Conservation (phyloP, 257 asterid species). For the Schizonepeta tenuifolia region DNA sequence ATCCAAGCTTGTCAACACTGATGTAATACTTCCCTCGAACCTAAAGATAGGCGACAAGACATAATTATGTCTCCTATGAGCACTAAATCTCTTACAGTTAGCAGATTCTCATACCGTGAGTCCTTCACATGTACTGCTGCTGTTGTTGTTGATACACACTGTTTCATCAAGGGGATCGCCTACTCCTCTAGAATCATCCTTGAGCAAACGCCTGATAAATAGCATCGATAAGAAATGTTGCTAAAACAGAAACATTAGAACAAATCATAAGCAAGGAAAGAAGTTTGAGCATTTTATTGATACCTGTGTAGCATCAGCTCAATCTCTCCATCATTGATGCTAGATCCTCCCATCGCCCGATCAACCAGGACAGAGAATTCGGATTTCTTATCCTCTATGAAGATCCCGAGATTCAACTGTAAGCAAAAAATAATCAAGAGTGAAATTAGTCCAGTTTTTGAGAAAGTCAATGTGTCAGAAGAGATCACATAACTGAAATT, state of each 20-base stretch:
- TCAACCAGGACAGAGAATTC: constrained; percentile 86
- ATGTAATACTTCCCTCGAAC: constrained; percentile 77
- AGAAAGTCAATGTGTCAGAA: neutral
- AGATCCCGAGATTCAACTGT: constrained; percentile 82
- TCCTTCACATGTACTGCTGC: constrained; percentile 53
- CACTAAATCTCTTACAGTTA: neutral
- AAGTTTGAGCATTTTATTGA: constrained; percentile 7
- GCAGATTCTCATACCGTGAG: constrained; percentile 54
- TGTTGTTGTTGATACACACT: constrained; percentile 47
- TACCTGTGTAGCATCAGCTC: constrained; percentile 93
- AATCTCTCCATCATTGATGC: constrained; percentile 80
- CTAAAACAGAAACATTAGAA: constrained; percentile 9
- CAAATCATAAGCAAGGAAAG: constrained; percentile 11
- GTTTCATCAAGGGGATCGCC: constrained; percentile 69
- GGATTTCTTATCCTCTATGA: constrained; percentile 56
- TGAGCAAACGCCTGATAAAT: constrained; percentile 57
- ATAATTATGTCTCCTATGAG: neutral
- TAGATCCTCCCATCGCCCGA: constrained; percentile 87
- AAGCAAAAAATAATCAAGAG: constrained; percentile 21
- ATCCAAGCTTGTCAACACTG: constrained; percentile 54
- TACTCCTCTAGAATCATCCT: constrained; percentile 71
- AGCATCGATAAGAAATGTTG: constrained; percentile 6
- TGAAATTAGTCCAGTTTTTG: neutral
- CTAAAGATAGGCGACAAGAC: constrained; percentile 38
- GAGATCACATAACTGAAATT: neutral